Percentiles rank a stretch among this genome's conserved stretches.
phyloP scores from a whole-genome alignment of 2,329 filamentous ascomycete genomes.

The Paramyrothecium roridum region DNA sequence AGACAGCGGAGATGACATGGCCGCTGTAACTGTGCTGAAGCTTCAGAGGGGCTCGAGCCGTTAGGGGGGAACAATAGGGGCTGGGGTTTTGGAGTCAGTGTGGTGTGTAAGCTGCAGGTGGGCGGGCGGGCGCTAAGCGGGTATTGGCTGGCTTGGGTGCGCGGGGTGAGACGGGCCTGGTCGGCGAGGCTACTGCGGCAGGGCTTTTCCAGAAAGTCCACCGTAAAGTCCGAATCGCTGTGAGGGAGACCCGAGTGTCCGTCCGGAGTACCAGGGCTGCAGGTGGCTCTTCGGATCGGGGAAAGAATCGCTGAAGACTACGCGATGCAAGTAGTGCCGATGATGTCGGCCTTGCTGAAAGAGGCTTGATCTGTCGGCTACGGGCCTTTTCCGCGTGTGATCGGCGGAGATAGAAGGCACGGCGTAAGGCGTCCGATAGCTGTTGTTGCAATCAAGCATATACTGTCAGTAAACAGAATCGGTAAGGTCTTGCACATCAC shows the following conservation, averaged over 20 bases:
- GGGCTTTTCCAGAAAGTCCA: neutral
- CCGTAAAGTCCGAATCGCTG: neutral
- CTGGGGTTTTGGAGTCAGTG: neutral
- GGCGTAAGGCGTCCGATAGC: neutral
- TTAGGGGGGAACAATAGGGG: neutral
- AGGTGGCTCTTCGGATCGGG: neutral
- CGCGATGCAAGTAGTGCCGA: too few relatives aligned
- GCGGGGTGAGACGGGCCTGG: too few relatives aligned
- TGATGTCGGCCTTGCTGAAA: neutral
- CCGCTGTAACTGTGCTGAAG: neutral
- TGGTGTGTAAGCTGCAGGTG: neutral
- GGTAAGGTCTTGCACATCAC: too few relatives aligned
- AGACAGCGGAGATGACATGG: neutral
- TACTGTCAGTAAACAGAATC: too few relatives aligned
- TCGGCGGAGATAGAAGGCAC: neutral
- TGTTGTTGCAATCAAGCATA: too few relatives aligned
- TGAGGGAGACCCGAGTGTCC: neutral
- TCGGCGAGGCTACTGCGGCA: neutral
- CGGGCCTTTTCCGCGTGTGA: neutral
- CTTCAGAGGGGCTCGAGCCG: neutral
- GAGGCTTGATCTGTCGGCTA: neutral
- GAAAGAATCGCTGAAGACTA: neutral
- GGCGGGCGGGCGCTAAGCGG: neutral
- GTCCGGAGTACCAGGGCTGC: neutral
- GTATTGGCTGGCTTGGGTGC: too few relatives aligned